phyloP scores from a whole-genome alignment of 345 rosid species.

The Hibiscus mutabilis region DNA sequence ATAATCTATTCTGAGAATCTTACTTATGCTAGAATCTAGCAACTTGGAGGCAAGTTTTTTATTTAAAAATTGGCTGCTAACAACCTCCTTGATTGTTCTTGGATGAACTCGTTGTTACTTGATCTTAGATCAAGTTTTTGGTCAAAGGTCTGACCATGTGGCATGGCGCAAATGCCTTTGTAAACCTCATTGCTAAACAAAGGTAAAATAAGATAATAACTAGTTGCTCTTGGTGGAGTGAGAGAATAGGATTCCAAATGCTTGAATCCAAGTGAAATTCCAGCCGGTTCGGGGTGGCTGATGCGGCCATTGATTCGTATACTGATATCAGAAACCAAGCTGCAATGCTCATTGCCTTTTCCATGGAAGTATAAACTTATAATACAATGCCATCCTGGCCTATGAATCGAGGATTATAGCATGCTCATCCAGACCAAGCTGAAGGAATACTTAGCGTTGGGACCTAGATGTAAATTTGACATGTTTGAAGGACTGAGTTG shows the following conservation, averaged over 20 bases:
- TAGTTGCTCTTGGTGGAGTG: conserved; percentile 15
- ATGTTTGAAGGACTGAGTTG: too few species aligned
- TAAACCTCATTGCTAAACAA: neutral
- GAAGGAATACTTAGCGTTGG: too few species aligned
- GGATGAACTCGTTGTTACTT: neutral
- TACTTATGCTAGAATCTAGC: conserved; percentile 4
- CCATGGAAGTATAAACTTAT: too few species aligned
- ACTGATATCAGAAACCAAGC: too few species aligned
- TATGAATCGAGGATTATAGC: too few species aligned
- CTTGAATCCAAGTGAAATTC: conserved; percentile 55
- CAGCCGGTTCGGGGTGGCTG: too few species aligned
- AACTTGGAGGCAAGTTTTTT: neutral
- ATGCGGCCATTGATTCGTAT: too few species aligned
- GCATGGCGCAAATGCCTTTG: neutral
- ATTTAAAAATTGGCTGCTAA: neutral
- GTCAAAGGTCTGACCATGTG: neutral
- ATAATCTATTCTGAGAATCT: neutral
- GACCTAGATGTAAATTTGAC: too few species aligned
- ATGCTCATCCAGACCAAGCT: too few species aligned
- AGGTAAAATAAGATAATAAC: neutral
- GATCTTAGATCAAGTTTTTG: neutral
- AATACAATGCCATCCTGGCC: too few species aligned
- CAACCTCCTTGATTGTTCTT: neutral
- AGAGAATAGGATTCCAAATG: conserved; percentile 47
- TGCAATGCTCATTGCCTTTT: too few species aligned